Conservation (phyloP, 768 basidiomycete species). For the Suillus placidus region DNA sequence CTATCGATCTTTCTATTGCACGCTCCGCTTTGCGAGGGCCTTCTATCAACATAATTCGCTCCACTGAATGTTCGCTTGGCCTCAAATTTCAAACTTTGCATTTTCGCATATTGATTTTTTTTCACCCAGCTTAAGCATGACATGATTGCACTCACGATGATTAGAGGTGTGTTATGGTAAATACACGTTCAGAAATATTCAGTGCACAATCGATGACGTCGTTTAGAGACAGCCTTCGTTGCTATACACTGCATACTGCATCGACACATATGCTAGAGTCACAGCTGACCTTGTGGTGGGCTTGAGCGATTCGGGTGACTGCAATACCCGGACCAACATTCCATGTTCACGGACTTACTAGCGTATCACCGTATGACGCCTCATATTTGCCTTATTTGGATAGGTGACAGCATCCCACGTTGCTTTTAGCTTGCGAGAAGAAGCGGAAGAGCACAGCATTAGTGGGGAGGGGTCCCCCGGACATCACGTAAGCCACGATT, state of each 20-base stretch:
- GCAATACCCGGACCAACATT: constrained; percentile 4
- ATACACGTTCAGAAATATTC: neutral
- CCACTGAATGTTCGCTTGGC: neutral
- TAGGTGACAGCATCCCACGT: neutral
- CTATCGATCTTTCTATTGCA: neutral
- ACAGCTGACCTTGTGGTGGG: neutral
- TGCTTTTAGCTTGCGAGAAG: neutral
- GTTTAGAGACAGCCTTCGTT: neutral
- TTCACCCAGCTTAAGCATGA: neutral
- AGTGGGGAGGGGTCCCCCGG: constrained; percentile 20
- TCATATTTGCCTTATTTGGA: neutral
- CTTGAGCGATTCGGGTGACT: neutral
- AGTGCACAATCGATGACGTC: neutral
- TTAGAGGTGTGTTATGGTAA: neutral
- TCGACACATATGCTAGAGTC: neutral
- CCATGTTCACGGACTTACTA: neutral
- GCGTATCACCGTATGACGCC: neutral
- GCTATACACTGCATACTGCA: neutral
- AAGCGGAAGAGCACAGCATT: constrained; percentile 26
- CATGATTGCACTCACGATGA: neutral
- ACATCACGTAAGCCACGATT: constrained; percentile 19
- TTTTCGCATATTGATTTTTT: neutral
- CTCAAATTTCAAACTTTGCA: neutral
- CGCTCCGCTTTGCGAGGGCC: neutral
- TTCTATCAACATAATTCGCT: neutral